Conservation (phyloP, 2,329 filamentous ascomycete species). For the Neofusicoccum sp. region DNA sequence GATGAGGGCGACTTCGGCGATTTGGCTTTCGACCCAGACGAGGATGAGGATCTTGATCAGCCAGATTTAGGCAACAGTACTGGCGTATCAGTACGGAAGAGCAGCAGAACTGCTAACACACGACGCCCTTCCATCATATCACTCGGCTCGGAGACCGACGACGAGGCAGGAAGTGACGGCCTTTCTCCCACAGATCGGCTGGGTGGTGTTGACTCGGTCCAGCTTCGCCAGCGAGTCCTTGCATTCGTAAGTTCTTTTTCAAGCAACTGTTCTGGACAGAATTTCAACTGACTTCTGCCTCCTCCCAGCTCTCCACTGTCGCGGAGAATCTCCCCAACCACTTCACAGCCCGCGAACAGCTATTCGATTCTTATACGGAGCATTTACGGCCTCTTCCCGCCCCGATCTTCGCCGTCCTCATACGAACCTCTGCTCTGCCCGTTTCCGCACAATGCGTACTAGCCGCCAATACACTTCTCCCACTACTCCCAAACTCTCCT, state of each 20-base stretch:
- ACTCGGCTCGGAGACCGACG: not conserved
- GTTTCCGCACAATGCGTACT: slow-evolving; percentile 50
- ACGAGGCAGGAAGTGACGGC: not conserved
- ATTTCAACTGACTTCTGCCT: not conserved
- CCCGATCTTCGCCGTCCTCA: slow-evolving; percentile 56
- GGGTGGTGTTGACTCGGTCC: slow-evolving; percentile 55
- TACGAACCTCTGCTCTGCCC: slow-evolving; percentile 48
- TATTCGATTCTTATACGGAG: slow-evolving; percentile 60
- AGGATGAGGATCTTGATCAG: slow-evolving; percentile 18
- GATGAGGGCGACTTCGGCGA: slow-evolving; percentile 16
- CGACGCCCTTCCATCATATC: slow-evolving; percentile 2
- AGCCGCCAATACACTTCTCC: slow-evolving; percentile 32
- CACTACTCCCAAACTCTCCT: slow-evolving; percentile 26
- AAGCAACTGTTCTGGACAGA: not conserved
- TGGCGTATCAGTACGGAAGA: not conserved
- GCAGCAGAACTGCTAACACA: not conserved
- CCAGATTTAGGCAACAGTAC: not conserved
- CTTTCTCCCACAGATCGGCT: slow-evolving; percentile 27
- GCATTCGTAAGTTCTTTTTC: slow-evolving; percentile 46
- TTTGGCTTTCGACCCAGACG: slow-evolving; percentile 14
- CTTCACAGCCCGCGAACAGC: slow-evolving; percentile 52
- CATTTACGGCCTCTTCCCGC: slow-evolving; percentile 59
- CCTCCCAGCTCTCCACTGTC: slow-evolving; percentile 22
- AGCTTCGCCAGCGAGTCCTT: slow-evolving; percentile 63
- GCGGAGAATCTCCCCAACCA: slow-evolving; percentile 39